Conservation (phyloP, 257 asterid genomes). For the Leonotis leonurus region DNA sequence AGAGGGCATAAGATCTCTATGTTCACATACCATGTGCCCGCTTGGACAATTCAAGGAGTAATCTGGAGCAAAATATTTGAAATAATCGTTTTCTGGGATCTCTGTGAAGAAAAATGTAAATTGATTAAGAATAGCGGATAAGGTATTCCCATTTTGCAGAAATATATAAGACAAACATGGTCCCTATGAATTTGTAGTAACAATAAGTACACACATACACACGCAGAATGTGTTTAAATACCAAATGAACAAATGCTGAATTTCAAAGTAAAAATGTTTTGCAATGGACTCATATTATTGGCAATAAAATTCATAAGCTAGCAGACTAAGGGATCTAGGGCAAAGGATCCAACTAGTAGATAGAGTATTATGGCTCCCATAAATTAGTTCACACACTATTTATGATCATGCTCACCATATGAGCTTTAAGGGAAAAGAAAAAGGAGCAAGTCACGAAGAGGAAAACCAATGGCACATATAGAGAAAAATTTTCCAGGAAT, state of each 20-base stretch:
- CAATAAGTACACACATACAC: neutral
- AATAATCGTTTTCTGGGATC: conserved; percentile 92
- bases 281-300: neutral
- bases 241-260: too few relatives aligned
- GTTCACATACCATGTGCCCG: too few relatives aligned
- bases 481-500: neutral
- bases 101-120: conserved; percentile 34
- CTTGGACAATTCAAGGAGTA: conserved; percentile 72
- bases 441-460: neutral
- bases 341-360: neutral
- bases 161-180: neutral
- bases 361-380: neutral
- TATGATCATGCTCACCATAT: neutral
- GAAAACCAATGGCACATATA: neutral
- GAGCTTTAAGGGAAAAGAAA: neutral
- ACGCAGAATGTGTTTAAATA: neutral
- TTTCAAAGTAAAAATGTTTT: neutral
- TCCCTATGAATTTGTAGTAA: neutral
- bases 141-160: conserved; percentile 3
- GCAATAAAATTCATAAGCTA: neutral
- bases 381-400: neutral
- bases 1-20: too few relatives aligned
- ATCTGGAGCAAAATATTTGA: conserved; percentile 81
- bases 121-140: neutral
- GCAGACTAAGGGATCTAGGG: neutral